Conservation (phyloP, 192 early-diverging fungal genomes). For the Coemansia pectinata region DNA sequence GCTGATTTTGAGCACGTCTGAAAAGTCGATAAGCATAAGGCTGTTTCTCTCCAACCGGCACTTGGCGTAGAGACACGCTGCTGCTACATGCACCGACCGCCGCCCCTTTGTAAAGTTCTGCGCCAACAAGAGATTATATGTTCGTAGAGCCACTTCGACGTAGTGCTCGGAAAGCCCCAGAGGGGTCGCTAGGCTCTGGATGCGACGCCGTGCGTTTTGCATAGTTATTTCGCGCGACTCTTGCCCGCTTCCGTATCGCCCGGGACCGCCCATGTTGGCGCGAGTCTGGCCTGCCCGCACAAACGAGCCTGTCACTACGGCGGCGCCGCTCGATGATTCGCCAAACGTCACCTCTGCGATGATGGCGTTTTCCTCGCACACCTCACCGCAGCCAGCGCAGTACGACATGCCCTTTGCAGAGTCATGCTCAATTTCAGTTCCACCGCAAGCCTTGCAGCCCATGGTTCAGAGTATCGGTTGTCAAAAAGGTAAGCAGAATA, state of each 20-base stretch:
- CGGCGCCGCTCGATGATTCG: conserved; percentile 84
- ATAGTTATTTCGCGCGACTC: conserved; percentile 73
- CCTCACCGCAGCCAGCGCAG: conserved; percentile 66
- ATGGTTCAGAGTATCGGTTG: conserved; percentile 23
- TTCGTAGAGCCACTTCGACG: conserved; percentile 80
- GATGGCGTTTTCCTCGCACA: conserved; percentile 91
- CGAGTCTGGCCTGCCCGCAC: conserved; percentile 67
- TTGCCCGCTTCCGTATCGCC: conserved; percentile 52
- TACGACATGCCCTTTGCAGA: conserved; percentile 70
- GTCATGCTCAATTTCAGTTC: conserved; percentile 68
- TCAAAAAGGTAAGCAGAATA: neutral
- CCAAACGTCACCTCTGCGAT: conserved; percentile 90
- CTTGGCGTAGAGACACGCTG: conserved; percentile 90
- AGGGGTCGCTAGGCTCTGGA: conserved; percentile 71
- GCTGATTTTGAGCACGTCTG: conserved; percentile 80
- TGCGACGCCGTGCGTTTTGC: conserved; percentile 68
- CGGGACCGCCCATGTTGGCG: conserved; percentile 49
- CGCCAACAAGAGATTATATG: conserved; percentile 80
- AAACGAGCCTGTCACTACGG: conserved; percentile 73
- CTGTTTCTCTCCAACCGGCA: conserved; percentile 82
- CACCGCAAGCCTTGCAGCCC: conserved; percentile 61
- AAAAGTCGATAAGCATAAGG: conserved; percentile 96
- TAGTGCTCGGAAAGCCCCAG: conserved; percentile 73
- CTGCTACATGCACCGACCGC: conserved; percentile 70
- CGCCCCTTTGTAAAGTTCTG: conserved; percentile 85